A percentile compares a stretch with the other conserved stretches of the same genome.
These are phyloP conservation scores for Stromatinia cepivora DNA, from an alignment of 2,329 filamentous ascomycete genomes.

Conservation along the genomic window DNA sequence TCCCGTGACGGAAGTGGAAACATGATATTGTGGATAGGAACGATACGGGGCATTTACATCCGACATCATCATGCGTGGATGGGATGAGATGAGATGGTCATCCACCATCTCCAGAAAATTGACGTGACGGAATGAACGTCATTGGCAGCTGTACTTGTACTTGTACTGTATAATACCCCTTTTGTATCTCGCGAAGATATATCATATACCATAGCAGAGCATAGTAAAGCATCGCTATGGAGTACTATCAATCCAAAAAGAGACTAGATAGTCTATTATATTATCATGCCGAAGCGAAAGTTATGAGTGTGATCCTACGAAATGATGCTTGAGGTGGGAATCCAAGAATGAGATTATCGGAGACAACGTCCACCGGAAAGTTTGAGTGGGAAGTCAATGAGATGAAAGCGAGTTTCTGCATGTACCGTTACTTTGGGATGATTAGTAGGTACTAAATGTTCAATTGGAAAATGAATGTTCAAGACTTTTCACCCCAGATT, in stretches of 20 bases:
- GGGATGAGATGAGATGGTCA: not conserved
- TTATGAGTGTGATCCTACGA: not conserved
- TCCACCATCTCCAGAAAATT: not conserved
- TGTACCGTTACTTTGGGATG: not conserved
- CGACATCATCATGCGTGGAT: not conserved
- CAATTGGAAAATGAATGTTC: not conserved
- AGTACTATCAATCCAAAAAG: not conserved
- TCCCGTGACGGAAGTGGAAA: not conserved
- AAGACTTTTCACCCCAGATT: not conserved
- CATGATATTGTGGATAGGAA: not conserved
- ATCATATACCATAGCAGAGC: not conserved
- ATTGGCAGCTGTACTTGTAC: slow-evolving; percentile 22
- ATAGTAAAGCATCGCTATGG: not conserved
- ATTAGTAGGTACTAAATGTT: not conserved
- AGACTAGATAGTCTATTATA: not conserved
- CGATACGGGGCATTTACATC: not conserved
- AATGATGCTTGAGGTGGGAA: not conserved
- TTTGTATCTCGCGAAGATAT: slow-evolving; percentile 8
- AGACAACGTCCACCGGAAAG: too few species aligned
- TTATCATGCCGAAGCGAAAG: not conserved
- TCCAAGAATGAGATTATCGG: not conserved
- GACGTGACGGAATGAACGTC: slow-evolving; percentile 24
- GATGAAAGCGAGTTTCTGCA: not conserved
- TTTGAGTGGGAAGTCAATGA: not conserved
- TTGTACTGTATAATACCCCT: slow-evolving; percentile 16